Conservation (phyloP, 371 early-diverging fungal genomes). For the Mortierella sp. region DNA sequence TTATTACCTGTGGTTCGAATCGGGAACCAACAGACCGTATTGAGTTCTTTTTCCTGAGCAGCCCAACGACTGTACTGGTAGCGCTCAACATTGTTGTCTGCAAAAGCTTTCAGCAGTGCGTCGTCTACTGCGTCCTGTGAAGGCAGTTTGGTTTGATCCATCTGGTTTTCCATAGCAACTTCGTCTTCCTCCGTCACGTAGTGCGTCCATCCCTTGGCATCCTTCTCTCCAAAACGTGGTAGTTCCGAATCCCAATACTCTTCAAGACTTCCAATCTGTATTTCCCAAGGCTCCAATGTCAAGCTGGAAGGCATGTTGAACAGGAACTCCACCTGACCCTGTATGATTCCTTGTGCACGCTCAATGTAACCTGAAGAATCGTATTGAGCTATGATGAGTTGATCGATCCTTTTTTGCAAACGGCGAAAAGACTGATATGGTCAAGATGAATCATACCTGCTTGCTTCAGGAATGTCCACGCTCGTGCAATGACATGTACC, state of each 20-base stretch:
- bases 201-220: conserved; percentile 69
- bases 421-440: not conserved
- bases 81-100: conserved; percentile 32
- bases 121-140: conserved; percentile 13
- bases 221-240: conserved; percentile 81
- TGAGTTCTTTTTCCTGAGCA: conserved; percentile 35
- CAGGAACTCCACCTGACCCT: conserved; percentile 79
- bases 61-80: conserved; percentile 42
- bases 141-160: conserved; percentile 33
- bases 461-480: conserved; percentile 72
- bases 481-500: conserved; percentile 71
- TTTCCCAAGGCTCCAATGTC: conserved; percentile 50
- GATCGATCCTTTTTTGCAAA: no score
- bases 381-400: no score
- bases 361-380: conserved; percentile 73
- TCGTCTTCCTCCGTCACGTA: conserved; percentile 49
- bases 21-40: conserved; percentile 36
- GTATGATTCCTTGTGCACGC: conserved; percentile 71
- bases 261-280: conserved; percentile 68
- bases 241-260: conserved; percentile 84
- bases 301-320: conserved; percentile 71
- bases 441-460: conserved; percentile 57
- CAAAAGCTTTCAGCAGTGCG: conserved; percentile 32
- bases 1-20: conserved; percentile 39
- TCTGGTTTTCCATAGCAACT: conserved; percentile 38